Percentiles rank a stretch among this genome's conserved stretches.
Evolutionary conservation across 495 filamentous ascomycete genomes (phyloP).

Genomic region (Tuber magnatum): DNA sequence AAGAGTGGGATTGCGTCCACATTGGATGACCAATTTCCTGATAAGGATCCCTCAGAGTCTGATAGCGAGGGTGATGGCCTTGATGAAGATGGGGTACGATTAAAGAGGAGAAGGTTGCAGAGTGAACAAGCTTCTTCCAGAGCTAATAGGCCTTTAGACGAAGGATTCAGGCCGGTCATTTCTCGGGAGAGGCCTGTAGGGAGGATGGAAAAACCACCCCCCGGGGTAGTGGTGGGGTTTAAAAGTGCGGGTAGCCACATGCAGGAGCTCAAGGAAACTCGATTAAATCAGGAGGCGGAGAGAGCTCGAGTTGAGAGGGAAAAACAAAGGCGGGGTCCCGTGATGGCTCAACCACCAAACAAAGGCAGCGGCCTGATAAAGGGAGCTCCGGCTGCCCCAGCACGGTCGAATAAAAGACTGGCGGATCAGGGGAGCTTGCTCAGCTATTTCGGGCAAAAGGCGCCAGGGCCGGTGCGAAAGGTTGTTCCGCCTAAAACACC

Average conservation of each 20-base stretch:
- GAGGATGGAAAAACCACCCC: constrained; percentile 26
- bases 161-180: constrained; percentile 39
- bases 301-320: constrained; percentile 18
- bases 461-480: constrained; percentile 13
- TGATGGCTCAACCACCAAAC: constrained; percentile 15
- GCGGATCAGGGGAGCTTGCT: constrained; percentile 48
- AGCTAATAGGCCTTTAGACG: constrained; percentile 34
- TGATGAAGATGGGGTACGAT: constrained; percentile 39
- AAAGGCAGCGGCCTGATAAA: constrained; percentile 31
- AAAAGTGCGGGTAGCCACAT: constrained; percentile 33
- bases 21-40: constrained; percentile 59
- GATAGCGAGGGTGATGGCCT: constrained; percentile 21
- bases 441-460: constrained; percentile 44
- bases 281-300: constrained; percentile 33
- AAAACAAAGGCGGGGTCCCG: constrained; percentile 38
- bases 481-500: constrained; percentile 42
- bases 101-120: constrained; percentile 42
- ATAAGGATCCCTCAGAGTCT: constrained; percentile 49
- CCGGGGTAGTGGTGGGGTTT: constrained; percentile 27
- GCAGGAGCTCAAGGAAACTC: constrained; percentile 38
- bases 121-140: constrained; percentile 23
- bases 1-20: constrained; percentile 45
- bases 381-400: constrained; percentile 24
- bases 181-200: constrained; percentile 30
- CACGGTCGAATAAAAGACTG: constrained; percentile 35